These are phyloP conservation scores for Populus euphratica DNA, from an alignment of 345 rosid species.

Conservation along the genomic window DNA sequence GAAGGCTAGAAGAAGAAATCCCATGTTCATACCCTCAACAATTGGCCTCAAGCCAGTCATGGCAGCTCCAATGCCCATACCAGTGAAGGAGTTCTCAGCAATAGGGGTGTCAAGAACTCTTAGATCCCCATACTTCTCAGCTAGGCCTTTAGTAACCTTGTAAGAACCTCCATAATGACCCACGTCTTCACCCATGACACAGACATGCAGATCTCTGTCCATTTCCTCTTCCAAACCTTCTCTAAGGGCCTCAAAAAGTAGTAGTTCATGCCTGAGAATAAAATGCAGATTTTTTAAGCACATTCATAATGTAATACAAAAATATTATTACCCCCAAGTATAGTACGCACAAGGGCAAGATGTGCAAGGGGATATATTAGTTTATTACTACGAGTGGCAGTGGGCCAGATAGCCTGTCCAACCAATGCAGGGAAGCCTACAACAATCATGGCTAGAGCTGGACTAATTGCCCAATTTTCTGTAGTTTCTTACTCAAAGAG, in stretches of 20 bases:
- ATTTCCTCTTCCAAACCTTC: slow-evolving; percentile 98
- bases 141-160: slow-evolving; percentile 81
- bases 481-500: neutral
- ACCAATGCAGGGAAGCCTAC: neutral
- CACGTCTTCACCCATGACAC: slow-evolving; percentile 97
- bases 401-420: neutral
- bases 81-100: slow-evolving; percentile 92
- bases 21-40: slow-evolving; percentile 96
- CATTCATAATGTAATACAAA: neutral
- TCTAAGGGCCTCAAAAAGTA: slow-evolving; percentile 85
- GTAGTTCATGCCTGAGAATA: slow-evolving; percentile 64
- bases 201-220: slow-evolving; percentile 82
- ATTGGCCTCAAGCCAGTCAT: slow-evolving; percentile 91
- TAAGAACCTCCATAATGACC: slow-evolving; percentile 98
- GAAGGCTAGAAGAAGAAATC: slow-evolving; percentile 92
- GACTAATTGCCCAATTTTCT: neutral
- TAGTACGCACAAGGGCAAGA: neutral
- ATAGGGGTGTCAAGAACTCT: slow-evolving; percentile 96
- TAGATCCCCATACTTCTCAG: slow-evolving; percentile 74
- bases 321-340: neutral
- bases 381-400: neutral
- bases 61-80: slow-evolving; percentile 97
- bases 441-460: neutral
- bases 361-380: neutral
- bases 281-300: neutral